Conservation (phyloP, 164 flowering plant genomes). For the Chimonanthus praecox region DNA sequence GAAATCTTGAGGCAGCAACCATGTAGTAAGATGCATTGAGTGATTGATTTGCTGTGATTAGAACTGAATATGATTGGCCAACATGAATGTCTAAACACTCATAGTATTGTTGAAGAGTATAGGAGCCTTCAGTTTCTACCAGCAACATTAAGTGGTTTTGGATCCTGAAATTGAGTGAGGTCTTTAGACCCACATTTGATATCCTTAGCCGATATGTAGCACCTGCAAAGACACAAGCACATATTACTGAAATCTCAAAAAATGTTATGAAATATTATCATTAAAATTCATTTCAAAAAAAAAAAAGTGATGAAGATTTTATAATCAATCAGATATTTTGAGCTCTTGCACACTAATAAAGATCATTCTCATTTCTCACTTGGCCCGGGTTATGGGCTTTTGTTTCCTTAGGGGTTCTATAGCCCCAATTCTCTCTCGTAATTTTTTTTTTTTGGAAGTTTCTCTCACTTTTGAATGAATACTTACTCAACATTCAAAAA, state of each 20-base stretch:
- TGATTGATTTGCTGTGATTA: conserved; percentile 67
- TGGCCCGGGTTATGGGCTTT: too few species aligned
- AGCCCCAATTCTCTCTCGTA: too few species aligned
- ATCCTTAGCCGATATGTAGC: conserved; percentile 81
- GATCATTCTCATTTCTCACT: too few species aligned
- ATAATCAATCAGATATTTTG: too few species aligned
- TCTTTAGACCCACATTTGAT: conserved; percentile 71
- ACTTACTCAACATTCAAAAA: too few species aligned
- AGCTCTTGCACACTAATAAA: too few species aligned
- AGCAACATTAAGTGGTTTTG: conserved; percentile 67
- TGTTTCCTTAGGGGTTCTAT: too few species aligned
- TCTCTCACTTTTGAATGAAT: too few species aligned
- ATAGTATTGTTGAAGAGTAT: conserved; percentile 49
- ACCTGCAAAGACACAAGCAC: conserved; percentile 29
- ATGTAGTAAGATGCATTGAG: conserved; percentile 51
- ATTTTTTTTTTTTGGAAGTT: too few species aligned
- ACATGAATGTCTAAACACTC: conserved; percentile 69
- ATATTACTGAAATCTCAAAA: neutral
- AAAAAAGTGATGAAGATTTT: too few species aligned
- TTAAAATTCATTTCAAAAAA: too few species aligned
- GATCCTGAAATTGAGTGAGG: conserved; percentile 58
- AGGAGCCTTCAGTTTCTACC: conserved; percentile 87
- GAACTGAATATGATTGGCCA: conserved; percentile 81
- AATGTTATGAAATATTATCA: neutral
- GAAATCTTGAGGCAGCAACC: conserved; percentile 61